Base-by-base conservation (phyloP, 192 early-diverging fungal genomes). In the Backusella tuberculispora region DNA sequence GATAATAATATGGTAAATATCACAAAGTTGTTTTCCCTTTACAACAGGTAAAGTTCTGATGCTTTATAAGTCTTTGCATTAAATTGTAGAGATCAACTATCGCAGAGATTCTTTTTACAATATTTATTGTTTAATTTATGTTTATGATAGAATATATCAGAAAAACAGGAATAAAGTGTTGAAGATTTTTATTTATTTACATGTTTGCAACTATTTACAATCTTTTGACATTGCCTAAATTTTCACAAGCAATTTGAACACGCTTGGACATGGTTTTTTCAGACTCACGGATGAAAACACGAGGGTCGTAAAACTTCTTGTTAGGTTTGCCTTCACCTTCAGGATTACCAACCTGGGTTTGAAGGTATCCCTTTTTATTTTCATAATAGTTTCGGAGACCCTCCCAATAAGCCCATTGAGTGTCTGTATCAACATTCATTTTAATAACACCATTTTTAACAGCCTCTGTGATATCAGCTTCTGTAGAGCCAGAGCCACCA, bases 381-480 rank as follows among this genome's bases (percentile, higher is more conserved):
- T 96, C 90, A 83, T 95, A 93, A 83, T 94, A 98, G 80, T 93
- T 84, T 66, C 87, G 88, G 77, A 98, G 89, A 76, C 96, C 95
- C 44, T 83, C 78, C 86, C 94, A 94, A 88, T 97, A 97, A 46
- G 95, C 95, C 92, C 91, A 98, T 87, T 98, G 96, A 43, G 95
- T 98, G 81, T 98, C 96, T 71, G 96, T 98, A 81, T 98, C 96
- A 80, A 98, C 95, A 88, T 98, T 98, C 96, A 98, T 98, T 92
- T 98, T 98, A 84, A 98, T 88, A 29, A 97, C 96, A 80, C 96
- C 83, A 17, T 78, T 60, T n/a, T 48, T 42, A 43, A 82, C 78
- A 50, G 81, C 78, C 53, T 70, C 74, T n/a, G 66, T 71, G 41
- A 76, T 81, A 56, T 77, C 76, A 34, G 76, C 63, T 21, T 75